phyloP scores from a whole-genome alignment of 306 rosid genomes.

The Crataegus laevigata region DNA sequence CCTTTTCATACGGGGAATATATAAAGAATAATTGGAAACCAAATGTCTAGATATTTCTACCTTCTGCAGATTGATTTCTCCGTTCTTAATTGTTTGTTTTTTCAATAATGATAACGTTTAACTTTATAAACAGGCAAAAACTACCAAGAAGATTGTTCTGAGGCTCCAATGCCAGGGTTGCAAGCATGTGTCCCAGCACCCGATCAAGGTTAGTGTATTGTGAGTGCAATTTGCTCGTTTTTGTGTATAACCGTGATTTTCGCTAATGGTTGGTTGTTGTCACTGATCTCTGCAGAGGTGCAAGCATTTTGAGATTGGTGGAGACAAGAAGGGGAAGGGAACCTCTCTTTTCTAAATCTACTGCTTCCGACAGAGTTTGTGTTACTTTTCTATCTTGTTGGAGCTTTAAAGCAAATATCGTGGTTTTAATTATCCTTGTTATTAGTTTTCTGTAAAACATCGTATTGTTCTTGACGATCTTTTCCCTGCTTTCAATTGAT shows the following conservation, averaged over 20 bases:
- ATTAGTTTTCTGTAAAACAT: neutral
- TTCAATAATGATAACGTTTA: neutral
- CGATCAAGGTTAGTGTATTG: conserved; percentile 30
- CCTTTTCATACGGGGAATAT: neutral
- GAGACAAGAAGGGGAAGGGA: conserved; percentile 46
- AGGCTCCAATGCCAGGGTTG: conserved; percentile 46
- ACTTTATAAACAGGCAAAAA: conserved; percentile 24
- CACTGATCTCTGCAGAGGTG: conserved; percentile 31
- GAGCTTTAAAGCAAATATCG: neutral
- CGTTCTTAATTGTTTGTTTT: neutral
- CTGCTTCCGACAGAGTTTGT: neutral
- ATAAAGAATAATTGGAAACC: neutral
- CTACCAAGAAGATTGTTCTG: conserved; percentile 45
- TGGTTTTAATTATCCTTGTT: neutral
- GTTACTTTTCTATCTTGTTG: neutral
- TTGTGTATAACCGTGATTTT: neutral
- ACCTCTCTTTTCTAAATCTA: conserved; percentile 31
- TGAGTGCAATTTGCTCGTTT: neutral
- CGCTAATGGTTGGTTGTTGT: neutral
- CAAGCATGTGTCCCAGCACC: conserved; percentile 44
- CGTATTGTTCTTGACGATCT: neutral
- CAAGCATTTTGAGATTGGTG: conserved; percentile 40
- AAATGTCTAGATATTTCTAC: neutral
- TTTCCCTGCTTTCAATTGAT: neutral
- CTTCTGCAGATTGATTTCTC: neutral